These are phyloP conservation scores for Asclepias syriaca DNA, from an alignment of 257 asterid genomes.

Conservation along the genomic window DNA sequence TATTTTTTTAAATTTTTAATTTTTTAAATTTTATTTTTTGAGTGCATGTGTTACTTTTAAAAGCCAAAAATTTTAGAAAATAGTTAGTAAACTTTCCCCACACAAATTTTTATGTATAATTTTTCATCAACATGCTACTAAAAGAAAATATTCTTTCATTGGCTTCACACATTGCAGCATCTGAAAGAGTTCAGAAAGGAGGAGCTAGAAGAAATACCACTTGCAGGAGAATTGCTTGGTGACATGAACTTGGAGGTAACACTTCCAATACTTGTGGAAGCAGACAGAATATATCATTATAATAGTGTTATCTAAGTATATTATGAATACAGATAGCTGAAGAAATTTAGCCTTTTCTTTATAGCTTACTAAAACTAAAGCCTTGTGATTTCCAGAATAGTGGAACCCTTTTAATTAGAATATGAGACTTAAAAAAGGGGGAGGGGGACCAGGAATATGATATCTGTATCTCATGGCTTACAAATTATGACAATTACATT, in stretches of 20 bases:
- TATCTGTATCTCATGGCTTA: not conserved
- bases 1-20: no score
- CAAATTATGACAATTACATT: not conserved
- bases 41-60: no score
- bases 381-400: not conserved
- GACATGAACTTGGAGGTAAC: conserved; percentile 67
- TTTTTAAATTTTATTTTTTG: no score
- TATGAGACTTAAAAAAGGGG: not conserved
- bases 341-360: not conserved
- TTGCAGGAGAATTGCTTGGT: conserved; percentile 46
- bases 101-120: not conserved
- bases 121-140: not conserved
- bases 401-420: not conserved
- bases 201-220: conserved; percentile 72
- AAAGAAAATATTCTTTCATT: not conserved
- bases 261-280: not conserved
- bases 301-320: not conserved
- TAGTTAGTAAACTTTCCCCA: not conserved
- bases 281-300: not conserved
- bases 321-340: not conserved
- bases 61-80: not conserved
- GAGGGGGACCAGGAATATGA: not conserved
- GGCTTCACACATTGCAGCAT: conserved; percentile 38
- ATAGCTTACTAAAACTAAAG: not conserved
- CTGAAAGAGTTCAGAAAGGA: conserved; percentile 53